Base-by-base conservation (phyloP, 2,329 filamentous ascomycete species). In the Cercospora sp. region DNA sequence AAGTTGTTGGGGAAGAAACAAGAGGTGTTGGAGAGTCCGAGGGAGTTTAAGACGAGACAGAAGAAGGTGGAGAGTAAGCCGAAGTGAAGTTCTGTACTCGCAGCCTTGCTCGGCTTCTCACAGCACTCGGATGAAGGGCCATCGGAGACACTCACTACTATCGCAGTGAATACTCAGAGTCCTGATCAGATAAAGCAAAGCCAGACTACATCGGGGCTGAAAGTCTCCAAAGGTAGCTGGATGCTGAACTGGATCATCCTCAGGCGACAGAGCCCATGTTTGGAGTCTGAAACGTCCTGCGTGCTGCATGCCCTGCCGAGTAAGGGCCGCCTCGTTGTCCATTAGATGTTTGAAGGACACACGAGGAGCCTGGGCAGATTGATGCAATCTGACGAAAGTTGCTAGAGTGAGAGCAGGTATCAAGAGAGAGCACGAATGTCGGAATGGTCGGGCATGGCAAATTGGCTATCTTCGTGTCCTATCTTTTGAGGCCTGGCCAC, bases 31-130 rank as follows among this genome's bases (percentile, higher is more conserved):
- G 94, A 97, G 83, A 97, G 89, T 78, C 95, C 95, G 8, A 87
- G 93, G 73, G 90, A 92, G 68, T 99, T 92, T 81, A 99, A 99
- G 84, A 89, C 76, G 60, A 80, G 87, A 67, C 85, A 86, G 71
- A 68, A 79, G 6, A 76, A 80, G 73, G 77, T 76, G 64, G 82
- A 82, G 48, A 62, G 53, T 45, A 31, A 5, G 63, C 42, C 60
- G n/a, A 63, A 55, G 45, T 63, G 60, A 63, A 13, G 4, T 51
- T 51, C 18, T n/a, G 3, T 0, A 40, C 36, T 40, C 13, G 13
- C 6, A 0, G 36, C 36, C 16, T 40, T 40, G 36, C 7, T 40
- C 36, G 12, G 36, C 36, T 16, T 7, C 5, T 40, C 36, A n/a
- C 16, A 40, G 13, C 13, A 7, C 13, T 40, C 36, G 36, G 36